Conservation (phyloP, 768 basidiomycete species). For the Panellus pusillus region DNA sequence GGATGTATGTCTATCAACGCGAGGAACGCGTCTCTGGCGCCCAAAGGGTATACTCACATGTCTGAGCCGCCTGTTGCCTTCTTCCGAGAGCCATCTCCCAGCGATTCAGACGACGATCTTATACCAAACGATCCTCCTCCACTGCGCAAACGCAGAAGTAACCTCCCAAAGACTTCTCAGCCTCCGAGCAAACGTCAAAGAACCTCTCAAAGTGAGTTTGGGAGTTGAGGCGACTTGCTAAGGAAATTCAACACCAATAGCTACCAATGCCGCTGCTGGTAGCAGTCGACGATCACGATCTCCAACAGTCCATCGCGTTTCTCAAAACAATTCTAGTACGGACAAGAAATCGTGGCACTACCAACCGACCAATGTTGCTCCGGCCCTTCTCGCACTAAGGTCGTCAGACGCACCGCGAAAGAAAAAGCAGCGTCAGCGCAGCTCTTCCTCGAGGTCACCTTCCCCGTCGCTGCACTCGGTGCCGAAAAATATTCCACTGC, state of each 20-base stretch:
- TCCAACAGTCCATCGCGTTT: not conserved
- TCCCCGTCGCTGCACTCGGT: not conserved
- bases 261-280: conserved; percentile 3
- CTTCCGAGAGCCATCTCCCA: conserved; percentile 3
- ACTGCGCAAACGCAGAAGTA: conserved; percentile 6
- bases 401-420: conserved; percentile 6
- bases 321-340: not conserved
- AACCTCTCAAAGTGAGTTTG: conserved; percentile 8
- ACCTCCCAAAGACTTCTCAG: not conserved
- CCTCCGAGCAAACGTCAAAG: conserved; percentile 1
- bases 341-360: not conserved
- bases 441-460: not conserved
- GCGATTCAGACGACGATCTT: conserved; percentile 6
- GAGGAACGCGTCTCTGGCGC: conserved; percentile 3
- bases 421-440: conserved; percentile 13
- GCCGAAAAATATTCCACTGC: not conserved
- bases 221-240: not conserved
- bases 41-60: not conserved
- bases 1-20: too few relatives aligned
- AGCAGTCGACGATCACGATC: not conserved
- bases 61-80: not conserved
- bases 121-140: conserved; percentile 2
- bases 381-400: conserved; percentile 1
- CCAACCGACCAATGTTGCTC: not conserved
- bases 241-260: not conserved